phyloP scores from a whole-genome alignment of 1,284 basidiomycete species.

The Takashimella tepidaria region DNA sequence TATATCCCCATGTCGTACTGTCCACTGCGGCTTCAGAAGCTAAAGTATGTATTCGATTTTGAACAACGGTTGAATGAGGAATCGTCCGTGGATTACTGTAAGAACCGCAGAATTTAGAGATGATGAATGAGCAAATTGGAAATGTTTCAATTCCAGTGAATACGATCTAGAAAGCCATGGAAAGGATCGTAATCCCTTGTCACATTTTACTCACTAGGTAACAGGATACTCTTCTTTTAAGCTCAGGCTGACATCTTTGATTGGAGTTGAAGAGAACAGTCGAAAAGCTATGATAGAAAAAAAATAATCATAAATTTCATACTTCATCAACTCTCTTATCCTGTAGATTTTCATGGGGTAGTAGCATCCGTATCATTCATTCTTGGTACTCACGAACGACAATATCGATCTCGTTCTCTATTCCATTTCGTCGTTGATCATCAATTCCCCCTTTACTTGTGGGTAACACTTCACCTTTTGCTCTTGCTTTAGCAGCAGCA shows the following conservation, averaged over 20 bases:
- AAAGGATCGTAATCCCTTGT: too few relatives aligned
- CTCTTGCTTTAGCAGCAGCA: constrained; percentile 1
- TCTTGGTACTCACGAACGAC: background rate
- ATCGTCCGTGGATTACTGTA: background rate
- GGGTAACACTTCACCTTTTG: background rate
- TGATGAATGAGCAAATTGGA: too few relatives aligned
- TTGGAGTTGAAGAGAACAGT: constrained; percentile 29
- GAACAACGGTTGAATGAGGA: background rate
- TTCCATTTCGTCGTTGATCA: constrained; percentile 6
- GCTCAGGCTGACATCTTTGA: constrained; percentile 16
- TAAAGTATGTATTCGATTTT: too few relatives aligned
- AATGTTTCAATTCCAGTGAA: too few relatives aligned
- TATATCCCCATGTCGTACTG: background rate
- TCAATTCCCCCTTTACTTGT: constrained; percentile 7
- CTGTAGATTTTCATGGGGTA: too few relatives aligned
- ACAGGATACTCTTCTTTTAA: constrained; percentile 20
- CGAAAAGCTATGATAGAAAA: constrained; percentile 34
- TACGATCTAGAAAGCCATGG: too few relatives aligned
- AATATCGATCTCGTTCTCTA: background rate
- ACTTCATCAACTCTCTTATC: too few relatives aligned
- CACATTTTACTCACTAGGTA: background rate
- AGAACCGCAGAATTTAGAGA: background rate
- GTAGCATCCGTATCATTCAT: too few relatives aligned
- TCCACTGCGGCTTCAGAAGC: background rate
- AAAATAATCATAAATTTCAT: too few relatives aligned